Evolutionary conservation across 2,329 filamentous ascomycete species (phyloP), one percentile per base, ranked within the genome.

Genomic region (Penicillium sp.): DNA sequence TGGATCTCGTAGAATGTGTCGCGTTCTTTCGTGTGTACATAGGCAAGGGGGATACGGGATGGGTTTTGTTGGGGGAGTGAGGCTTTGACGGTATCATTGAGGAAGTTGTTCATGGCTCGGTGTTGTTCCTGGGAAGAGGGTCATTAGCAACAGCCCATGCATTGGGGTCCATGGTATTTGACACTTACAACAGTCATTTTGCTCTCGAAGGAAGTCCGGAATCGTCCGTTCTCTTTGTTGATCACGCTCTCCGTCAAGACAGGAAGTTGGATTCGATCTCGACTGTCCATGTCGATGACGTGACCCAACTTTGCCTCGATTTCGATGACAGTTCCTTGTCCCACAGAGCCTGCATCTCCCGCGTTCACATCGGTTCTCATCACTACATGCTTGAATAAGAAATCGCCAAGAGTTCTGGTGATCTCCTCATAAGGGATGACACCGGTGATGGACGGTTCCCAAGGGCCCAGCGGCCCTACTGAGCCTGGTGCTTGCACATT

Each of bases 221-320:
- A 67, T 32, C 69, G 72, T 18, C 73, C 70, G 31, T 80, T 78
- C 22, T 80, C 82, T 31, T 85, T 81, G 44, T 79, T 78, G 18
- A 96, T 73, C 6, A 95, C 77, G 45, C 84, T 88, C 69, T 94
- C 89, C 0, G 89, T 87, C 21, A 81, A 72, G 4, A 94, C 80
- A 5, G 85, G 84, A 9, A 92, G 74, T 9, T 82, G 77, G 24
- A 92, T 77, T n/a, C 90, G 83, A 44, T 86, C 80, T 53, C 88
- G 84, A 6, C 85, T 89, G 56, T 87, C 83, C 67, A 85, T 86
- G 70, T 90, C 87, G 53, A 93, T 83, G 13, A 97, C 80, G 24
- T 86, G 88, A 16, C 94, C 94, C 45, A 97, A 79, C 72, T 97
- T 97, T 9, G 92, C 94, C 75, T 99, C 94, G 50, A 99, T 89